Percentiles rank a stretch among this genome's conserved stretches.
These are phyloP conservation scores for Aquanectria penicillioides DNA, from an alignment of 2,329 filamentous ascomycete species.

Conservation along the genomic window DNA sequence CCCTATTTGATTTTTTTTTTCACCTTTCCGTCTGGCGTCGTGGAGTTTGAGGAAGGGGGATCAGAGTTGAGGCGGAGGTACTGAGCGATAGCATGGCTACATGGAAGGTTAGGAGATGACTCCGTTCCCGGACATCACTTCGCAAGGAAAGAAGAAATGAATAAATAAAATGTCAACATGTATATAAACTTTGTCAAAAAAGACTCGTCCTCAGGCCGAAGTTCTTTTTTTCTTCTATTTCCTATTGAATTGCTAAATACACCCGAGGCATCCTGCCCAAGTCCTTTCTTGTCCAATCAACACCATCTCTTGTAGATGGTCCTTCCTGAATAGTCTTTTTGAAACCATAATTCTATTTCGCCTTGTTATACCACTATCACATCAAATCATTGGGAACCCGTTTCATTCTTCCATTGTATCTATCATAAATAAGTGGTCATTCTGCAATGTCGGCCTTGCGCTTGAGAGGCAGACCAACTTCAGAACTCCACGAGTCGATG, in stretches of 20 bases:
- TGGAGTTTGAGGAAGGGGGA: constrained; percentile 14
- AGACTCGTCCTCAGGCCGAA: not conserved
- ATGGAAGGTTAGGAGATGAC: too few species aligned
- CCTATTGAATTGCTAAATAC: constrained; percentile 17
- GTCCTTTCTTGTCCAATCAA: constrained; percentile 25
- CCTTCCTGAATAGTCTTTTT: too few species aligned
- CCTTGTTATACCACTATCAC: constrained; percentile 4
- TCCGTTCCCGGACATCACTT: too few species aligned
- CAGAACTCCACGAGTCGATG: constrained; percentile 47
- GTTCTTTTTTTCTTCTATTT: too few species aligned
- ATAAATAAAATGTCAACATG: not conserved
- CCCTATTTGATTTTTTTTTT: constrained; percentile 34
- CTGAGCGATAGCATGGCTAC: too few species aligned
- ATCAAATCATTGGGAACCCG: not conserved
- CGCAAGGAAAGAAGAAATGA: too few species aligned
- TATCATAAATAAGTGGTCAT: not conserved
- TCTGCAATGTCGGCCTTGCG: constrained; percentile 36
- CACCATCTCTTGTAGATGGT: not conserved
- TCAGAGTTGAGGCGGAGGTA: too few species aligned
- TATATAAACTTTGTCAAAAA: not conserved
- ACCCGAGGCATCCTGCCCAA: constrained; percentile 16
- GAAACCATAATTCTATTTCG: too few species aligned
- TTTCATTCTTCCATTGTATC: not conserved
- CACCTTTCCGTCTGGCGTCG: constrained; percentile 18
- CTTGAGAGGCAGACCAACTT: constrained; percentile 35